Percentiles rank a stretch among this genome's conserved stretches.
Evolutionary conservation across 306 rosid genomes (phyloP).

Genomic region (Canavalia gladiata): DNA sequence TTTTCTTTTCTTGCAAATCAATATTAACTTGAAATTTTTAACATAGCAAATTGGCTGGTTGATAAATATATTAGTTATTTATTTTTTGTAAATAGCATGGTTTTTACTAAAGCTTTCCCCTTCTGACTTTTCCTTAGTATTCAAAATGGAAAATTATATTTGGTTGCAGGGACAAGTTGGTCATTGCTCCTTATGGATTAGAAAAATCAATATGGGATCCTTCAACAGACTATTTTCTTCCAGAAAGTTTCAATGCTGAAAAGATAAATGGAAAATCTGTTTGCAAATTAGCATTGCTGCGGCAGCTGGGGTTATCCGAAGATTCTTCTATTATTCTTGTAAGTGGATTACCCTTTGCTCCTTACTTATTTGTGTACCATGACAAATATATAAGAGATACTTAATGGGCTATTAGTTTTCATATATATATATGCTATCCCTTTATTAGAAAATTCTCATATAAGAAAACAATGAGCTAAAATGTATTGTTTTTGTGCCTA

Average conservation of each 20-base stretch:
- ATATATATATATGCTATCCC: neutral
- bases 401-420: neutral
- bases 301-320: slow-evolving; percentile 64
- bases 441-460: slow-evolving; percentile 18
- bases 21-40: slow-evolving; percentile 36
- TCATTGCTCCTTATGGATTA: slow-evolving; percentile 73
- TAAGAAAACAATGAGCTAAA: neutral
- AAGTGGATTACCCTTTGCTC: slow-evolving; percentile 46
- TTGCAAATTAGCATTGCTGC: slow-evolving; percentile 77
- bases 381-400: neutral
- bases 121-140: slow-evolving; percentile 25
- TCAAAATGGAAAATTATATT: slow-evolving; percentile 37
- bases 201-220: slow-evolving; percentile 87
- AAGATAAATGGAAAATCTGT: slow-evolving; percentile 75
- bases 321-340: slow-evolving; percentile 66
- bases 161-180: slow-evolving; percentile 78
- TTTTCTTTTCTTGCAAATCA: slow-evolving; percentile 29
- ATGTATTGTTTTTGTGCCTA: neutral
- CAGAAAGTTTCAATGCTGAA: slow-evolving; percentile 67
- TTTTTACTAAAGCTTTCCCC: slow-evolving; percentile 13
- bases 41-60: slow-evolving; percentile 28
- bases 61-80: slow-evolving; percentile 25
- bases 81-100: slow-evolving; percentile 14
- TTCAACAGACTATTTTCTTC: slow-evolving; percentile 74
- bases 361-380: slow-evolving; percentile 37